Evolutionary conservation across 78 protist species (phyloP).

Genomic region (Blattamonas nauphoetae): DNA sequence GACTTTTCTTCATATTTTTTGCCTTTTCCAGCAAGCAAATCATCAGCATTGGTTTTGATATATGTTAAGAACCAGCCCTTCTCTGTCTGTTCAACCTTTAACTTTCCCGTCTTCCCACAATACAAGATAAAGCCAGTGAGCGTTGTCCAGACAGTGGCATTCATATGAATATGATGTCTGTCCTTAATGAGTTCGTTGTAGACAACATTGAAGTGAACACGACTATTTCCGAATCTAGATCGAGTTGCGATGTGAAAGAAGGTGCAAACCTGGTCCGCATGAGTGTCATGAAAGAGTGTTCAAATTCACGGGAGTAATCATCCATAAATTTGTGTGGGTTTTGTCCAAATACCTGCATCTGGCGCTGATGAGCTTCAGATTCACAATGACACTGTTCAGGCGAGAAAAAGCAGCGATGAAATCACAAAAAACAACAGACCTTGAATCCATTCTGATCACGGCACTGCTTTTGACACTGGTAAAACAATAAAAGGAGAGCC

Average conservation of each 20-base stretch:
- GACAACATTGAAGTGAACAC: background rate
- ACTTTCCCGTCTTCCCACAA: background rate
- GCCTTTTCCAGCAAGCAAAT: background rate
- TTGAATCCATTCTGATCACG: slow-evolving; percentile 3
- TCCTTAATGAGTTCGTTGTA: background rate
- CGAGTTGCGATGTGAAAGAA: background rate
- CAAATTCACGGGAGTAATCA: background rate
- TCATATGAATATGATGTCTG: background rate
- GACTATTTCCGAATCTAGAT: background rate
- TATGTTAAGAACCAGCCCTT: background rate
- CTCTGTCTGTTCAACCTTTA: slow-evolving; percentile 1
- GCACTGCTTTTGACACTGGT: background rate
- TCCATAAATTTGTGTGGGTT: background rate
- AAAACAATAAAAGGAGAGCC: background rate
- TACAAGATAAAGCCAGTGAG: background rate
- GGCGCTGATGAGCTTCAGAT: background rate
- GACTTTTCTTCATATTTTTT: too few species aligned
- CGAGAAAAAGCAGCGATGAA: background rate
- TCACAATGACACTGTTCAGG: slow-evolving; percentile 4
- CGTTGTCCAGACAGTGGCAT: background rate
- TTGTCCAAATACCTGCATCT: background rate
- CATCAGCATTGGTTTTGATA: background rate
- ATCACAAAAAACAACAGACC: background rate
- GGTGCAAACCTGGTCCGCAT: background rate
- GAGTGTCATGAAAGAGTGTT: background rate